Evolutionary conservation across 129 eudicot genomes (phyloP), one percentile per base, ranked within the genome.

Genomic region (Saposhnikovia divaricata): DNA sequence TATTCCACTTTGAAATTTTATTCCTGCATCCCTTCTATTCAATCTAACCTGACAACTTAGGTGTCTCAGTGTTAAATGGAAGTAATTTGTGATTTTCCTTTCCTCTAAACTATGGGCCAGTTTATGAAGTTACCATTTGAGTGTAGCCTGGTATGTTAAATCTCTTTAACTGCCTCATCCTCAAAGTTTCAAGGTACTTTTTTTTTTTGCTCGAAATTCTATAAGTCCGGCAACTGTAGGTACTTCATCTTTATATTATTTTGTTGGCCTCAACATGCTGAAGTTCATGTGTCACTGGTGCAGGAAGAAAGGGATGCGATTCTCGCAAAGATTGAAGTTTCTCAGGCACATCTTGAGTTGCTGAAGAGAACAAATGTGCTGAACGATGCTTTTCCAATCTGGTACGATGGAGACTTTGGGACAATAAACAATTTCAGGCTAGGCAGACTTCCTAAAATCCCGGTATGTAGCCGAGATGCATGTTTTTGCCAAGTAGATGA

Each of bases 291-390:
- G 68, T 80, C 69, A 72, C 73, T 68, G 79, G 38, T 81, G 78
- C 87, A 95, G 98, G 98, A 95, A 84, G 96, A 95, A 87, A 87
- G 96, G 78, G 98, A 95, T 59, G 97, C 96, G 23, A 87, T 92
- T 81, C 75, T 92, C 85, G 92, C 98, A n/a, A 95, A 95, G 88
- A 89, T 83, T 72, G 98, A 95, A 88, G 98, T 92, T 82, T 91
- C 98, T 76, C 94, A 90, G 87, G 96, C 97, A 84, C 98, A 95
- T 84, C 82, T 95, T 38, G 97, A 95, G 82, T 83, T 88, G 81
- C 84, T 95, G 82, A 92, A 95, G 87, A 90, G 85, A 46, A 92
- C 94, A 12, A 95, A 92, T 86, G 98, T 95, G 73, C 88, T 95
- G 45, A 92, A 95, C 80, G 98, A 95, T 78, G 98, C 98, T 39